Base-by-base conservation (phyloP, 73 alveolate genomes). In the Effrenium voratum region DNA sequence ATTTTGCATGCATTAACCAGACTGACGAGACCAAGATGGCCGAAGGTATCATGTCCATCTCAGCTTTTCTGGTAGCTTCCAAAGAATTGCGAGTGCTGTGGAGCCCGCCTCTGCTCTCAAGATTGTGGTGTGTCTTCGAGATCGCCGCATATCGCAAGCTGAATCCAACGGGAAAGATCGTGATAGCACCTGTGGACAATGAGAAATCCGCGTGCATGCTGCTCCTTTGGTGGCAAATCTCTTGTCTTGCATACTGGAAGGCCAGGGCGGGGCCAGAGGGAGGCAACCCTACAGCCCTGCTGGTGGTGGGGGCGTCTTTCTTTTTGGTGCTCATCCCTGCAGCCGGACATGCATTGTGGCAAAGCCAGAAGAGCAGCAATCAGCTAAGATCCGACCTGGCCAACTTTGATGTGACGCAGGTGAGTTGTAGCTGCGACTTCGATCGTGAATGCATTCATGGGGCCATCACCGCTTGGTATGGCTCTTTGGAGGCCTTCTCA, bases 51-150 rank as follows among this genome's bases (percentile, higher is more conserved):
- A 80, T 47, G 68, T 80, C 91, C 44, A 80, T 80, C 45, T 47
- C 70, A 46, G 68, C 72, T 28, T 80, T 80, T 45, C 70, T 80
- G n/a, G 68, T 44, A 30, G 91, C 91, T 80, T 80, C 91, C 13
- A n/a, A 32, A 16, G 91, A 80, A 72, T 47, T 80, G 91, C 91
- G 91, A 16, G 91, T 80, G 70, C 91, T 80, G 4, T 80, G 91
- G 91, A 80, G 91, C 70, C 46, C 91, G 34, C 91, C 91, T 44
- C 60, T 44, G 5, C 91, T 80, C 70, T 44, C 91, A 0, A 80
- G 91, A 32, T 49, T 79, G 68, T 79, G 90, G 90, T 43, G 52
- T 75, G 57, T 75, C 36, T 80, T 80, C 43, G 91, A 72, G 40
- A 72, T 80, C 32, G 91, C 91, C 26, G 91, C 91, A 26, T 80